A percentile compares a stretch with the other conserved stretches of the same genome.
Evolutionary conservation across 257 asterid genomes (phyloP).

Genomic region (Ligustrum vulgare): DNA sequence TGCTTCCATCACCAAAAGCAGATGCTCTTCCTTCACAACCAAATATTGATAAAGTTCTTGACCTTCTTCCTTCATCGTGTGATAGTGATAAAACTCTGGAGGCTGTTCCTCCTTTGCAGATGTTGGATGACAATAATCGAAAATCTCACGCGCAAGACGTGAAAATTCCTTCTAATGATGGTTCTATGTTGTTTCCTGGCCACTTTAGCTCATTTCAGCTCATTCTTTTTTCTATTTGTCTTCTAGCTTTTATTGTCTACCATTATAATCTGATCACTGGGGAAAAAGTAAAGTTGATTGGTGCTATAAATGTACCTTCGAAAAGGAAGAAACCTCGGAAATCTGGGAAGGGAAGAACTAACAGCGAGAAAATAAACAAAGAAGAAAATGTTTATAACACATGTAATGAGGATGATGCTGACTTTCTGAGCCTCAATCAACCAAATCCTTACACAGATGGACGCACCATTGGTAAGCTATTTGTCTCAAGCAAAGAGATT

Average conservation of each 20-base stretch:
- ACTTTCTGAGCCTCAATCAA: slow-evolving; percentile 49
- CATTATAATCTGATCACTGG: slow-evolving; percentile 26
- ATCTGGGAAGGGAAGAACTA: slow-evolving; percentile 54
- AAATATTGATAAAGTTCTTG: slow-evolving; percentile 52
- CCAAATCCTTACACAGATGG: slow-evolving; percentile 50
- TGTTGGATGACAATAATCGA: slow-evolving; percentile 15
- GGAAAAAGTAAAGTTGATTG: slow-evolving; percentile 29
- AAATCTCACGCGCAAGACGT: slow-evolving; percentile 23
- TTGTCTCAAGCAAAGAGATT: slow-evolving; percentile 69
- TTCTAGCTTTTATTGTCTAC: slow-evolving; percentile 35
- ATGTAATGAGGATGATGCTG: slow-evolving; percentile 32
- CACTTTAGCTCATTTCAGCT: slow-evolving; percentile 26
- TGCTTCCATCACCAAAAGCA: slow-evolving; percentile 48
- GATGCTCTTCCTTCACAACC: slow-evolving; percentile 64
- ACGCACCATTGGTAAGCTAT: slow-evolving; percentile 72
- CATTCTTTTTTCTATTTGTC: slow-evolving; percentile 27
- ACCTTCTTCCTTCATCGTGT: slow-evolving; percentile 36
- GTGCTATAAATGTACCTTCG: slow-evolving; percentile 32
- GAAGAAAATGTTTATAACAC: slow-evolving; percentile 39
- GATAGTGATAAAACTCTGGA: slow-evolving; percentile 26
- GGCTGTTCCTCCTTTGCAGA: slow-evolving; percentile 29
- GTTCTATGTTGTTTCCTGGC: slow-evolving; percentile 17
- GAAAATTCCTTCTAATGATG: slow-evolving; percentile 26
- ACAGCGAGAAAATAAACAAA: slow-evolving; percentile 44
- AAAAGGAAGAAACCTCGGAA: slow-evolving; percentile 67